A percentile compares a stretch with the other conserved stretches of the same genome.
Evolutionary conservation across 345 rosid genomes (phyloP).

Genomic region (Pugionium dolabratum): DNA sequence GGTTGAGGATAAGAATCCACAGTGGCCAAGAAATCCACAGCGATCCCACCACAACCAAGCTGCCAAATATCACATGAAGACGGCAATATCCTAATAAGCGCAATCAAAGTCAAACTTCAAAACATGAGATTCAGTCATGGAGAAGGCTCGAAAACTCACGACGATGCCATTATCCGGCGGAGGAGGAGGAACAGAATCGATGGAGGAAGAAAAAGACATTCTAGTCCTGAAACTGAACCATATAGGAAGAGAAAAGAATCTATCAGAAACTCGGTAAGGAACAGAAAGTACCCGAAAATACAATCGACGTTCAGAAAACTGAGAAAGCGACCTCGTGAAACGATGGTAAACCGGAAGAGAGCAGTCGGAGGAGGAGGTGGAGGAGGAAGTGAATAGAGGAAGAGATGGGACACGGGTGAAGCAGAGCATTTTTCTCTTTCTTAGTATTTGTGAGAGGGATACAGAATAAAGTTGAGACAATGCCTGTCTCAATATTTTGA

Average conservation of each 20-base stretch:
- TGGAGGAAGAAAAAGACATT: constrained; percentile 49
- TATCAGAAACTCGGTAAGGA: not conserved
- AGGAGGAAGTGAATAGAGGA: not conserved
- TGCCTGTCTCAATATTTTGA: no score
- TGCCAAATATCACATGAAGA: constrained; percentile 41
- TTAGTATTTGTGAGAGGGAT: not conserved
- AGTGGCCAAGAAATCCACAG: constrained; percentile 71
- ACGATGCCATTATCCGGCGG: constrained; percentile 34
- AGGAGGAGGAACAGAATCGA: constrained; percentile 30
- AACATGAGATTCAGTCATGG: constrained; percentile 6
- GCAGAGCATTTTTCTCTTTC: constrained; percentile 13
- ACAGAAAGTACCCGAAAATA: not conserved
- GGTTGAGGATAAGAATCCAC: constrained; percentile 79
- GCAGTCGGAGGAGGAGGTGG: constrained; percentile 15
- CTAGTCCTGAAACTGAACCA: constrained; percentile 43
- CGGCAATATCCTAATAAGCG: constrained; percentile 8
- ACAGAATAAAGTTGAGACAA: no score
- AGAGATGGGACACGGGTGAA: constrained; percentile 29
- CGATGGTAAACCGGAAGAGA: constrained; percentile 13
- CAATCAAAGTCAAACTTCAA: not conserved
- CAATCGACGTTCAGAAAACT: not conserved
- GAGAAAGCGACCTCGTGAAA: constrained; percentile 10
- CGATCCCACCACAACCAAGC: constrained; percentile 67
- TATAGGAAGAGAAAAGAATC: not conserved
- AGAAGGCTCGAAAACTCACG: constrained; percentile 30